Evolutionary conservation across 371 early-diverging fungal genomes (phyloP), one percentile per base, ranked within the genome.

Genomic region (Capillidium rhysosporum): DNA sequence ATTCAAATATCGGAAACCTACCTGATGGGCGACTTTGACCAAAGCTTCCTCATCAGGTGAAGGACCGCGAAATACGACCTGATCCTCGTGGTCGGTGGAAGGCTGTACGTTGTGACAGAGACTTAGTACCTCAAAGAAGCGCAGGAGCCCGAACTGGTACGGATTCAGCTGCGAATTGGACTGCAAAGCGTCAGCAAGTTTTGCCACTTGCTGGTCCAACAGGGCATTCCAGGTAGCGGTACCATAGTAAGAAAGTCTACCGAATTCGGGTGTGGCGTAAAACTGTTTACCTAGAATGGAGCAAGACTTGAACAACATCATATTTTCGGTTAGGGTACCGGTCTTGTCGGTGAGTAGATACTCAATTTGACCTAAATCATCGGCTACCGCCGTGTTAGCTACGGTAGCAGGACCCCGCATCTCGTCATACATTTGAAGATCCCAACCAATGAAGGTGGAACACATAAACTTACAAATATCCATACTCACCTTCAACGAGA

Each of bases 1-100:
- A n/a, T n/a, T n/a, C n/a, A n/a, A n/a, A n/a, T n/a, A n/a, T n/a
- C n/a, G n/a, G 29, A 98, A 61, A 5, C 98, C 99, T 53, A 97
- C 82, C 18, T 70, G 67, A 56, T 88, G 88, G 12, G 92, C 86
- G 93, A 92, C 98, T 58, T 85, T 77, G 16, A 99, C 96, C 55
- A 99, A 94, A 0, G 99, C 99, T 1, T 98, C 82, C 65, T 99
- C 99, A 69, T 99, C 99, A 7, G 99, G 99, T 29, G 92, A 90
- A n/a, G 95, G 85, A 0, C 99, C 97, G 65, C 98, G 98, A 62
- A 96, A 98, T 12, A 80, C 70, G 49, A 72, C 65, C 20, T 58
- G 59, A 23, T 69, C 75, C 57, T 68, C 65, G 2, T 72, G 63
- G 26, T 70, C 74, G 7, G 68, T 64, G 1, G 75, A 74, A 3